Evolutionary conservation across 1,284 basidiomycete genomes (phyloP).

Genomic region (Pyrrhoderma noxium): DNA sequence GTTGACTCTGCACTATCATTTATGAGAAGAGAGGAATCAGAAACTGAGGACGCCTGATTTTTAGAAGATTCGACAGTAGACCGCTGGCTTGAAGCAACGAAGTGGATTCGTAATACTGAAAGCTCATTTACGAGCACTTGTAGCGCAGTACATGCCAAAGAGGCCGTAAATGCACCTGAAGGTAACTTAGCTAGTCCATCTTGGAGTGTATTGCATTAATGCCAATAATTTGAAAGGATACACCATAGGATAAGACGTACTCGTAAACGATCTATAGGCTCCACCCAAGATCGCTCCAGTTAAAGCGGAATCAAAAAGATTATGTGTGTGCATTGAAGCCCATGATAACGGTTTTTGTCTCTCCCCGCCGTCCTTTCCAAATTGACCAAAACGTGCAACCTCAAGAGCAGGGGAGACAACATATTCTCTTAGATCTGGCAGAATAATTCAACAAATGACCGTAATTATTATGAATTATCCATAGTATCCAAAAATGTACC

Average conservation of each 20-base stretch:
- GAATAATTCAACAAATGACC: background rate
- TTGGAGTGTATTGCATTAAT: conserved; percentile 19
- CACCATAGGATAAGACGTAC: conserved; percentile 27
- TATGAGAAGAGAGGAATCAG: background rate
- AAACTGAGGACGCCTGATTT: background rate
- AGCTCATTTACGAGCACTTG: conserved; percentile 63
- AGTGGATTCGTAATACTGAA: conserved; percentile 48
- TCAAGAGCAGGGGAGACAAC: conserved; percentile 48
- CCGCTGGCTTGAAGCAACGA: conserved; percentile 30
- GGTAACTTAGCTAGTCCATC: conserved; percentile 36
- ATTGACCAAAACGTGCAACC: conserved; percentile 22
- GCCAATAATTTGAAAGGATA: background rate
- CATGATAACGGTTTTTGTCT: conserved; percentile 28
- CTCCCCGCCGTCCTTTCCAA: conserved; percentile 9
- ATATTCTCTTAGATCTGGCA: conserved; percentile 64
- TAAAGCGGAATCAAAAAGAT: conserved; percentile 53
- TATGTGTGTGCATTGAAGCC: conserved; percentile 46
- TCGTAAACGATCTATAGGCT: conserved; percentile 38
- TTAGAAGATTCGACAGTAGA: conserved; percentile 1
- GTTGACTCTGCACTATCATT: background rate
- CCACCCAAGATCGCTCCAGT: conserved; percentile 61
- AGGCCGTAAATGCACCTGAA: conserved; percentile 50
- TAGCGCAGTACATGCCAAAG: conserved; percentile 45
- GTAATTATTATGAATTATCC: background rate
- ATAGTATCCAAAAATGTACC: background rate